Evolutionary conservation across 2,329 filamentous ascomycete species (phyloP).

Genomic region (Colletotrichum sp.): DNA sequence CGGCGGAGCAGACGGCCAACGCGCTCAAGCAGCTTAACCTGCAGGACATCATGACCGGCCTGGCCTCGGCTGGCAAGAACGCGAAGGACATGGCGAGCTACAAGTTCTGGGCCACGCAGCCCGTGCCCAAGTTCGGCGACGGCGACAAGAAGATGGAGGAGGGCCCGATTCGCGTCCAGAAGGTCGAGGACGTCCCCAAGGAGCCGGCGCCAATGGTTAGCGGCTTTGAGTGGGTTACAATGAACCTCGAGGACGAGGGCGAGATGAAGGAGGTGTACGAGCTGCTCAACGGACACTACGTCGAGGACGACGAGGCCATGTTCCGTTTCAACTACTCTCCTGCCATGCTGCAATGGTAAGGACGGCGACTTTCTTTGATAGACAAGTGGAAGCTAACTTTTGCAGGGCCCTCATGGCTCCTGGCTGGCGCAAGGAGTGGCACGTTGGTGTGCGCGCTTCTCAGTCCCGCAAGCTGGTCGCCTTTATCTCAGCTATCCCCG

Average conservation of each 20-base stretch:
- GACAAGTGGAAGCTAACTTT: not conserved
- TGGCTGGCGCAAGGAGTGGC: slow-evolving; percentile 93
- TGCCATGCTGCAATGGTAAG: slow-evolving; percentile 85
- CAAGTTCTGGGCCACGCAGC: slow-evolving; percentile 99
- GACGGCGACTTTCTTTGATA: not conserved
- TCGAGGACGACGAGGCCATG: slow-evolving; percentile 96
- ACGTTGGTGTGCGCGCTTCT: slow-evolving; percentile 87
- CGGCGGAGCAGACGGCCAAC: slow-evolving; percentile 50
- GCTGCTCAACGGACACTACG: slow-evolving; percentile 90
- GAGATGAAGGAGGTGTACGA: slow-evolving; percentile 92
- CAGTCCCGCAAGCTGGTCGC: slow-evolving; percentile 88
- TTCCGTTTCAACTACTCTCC: slow-evolving; percentile 97
- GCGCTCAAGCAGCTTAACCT: slow-evolving; percentile 68
- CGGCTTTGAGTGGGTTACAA: slow-evolving; percentile 92
- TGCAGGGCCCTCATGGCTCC: slow-evolving; percentile 89
- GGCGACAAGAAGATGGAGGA: slow-evolving; percentile 65
- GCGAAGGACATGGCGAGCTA: slow-evolving; percentile 96
- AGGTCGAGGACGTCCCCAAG: slow-evolving; percentile 78
- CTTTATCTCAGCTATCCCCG: slow-evolving; percentile 93
- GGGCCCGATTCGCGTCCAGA: slow-evolving; percentile 83
- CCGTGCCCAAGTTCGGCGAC: slow-evolving; percentile 83
- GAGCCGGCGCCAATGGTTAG: slow-evolving; percentile 76
- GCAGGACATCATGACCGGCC: slow-evolving; percentile 75
- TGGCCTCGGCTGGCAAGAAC: slow-evolving; percentile 83
- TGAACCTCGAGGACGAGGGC: slow-evolving; percentile 80